Evolutionary conservation across 306 rosid species (phyloP).

Genomic region (Benincasa hispida): DNA sequence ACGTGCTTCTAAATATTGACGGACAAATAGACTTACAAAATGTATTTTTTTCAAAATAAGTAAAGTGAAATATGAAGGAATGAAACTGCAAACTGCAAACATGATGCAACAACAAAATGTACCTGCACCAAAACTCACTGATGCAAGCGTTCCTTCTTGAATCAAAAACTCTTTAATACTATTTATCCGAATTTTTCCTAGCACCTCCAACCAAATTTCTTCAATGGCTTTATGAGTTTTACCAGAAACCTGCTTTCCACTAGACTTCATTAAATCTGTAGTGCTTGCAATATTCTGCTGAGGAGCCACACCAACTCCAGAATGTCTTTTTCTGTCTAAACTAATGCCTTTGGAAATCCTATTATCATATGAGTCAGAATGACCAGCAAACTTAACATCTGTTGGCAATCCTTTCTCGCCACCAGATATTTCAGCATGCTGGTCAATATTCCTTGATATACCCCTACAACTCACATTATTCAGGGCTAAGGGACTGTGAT

Average conservation of each 20-base stretch:
- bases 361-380: constrained; percentile 24
- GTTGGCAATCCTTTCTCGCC: constrained; percentile 36
- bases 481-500: constrained; percentile 59
- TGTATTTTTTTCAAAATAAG: neutral
- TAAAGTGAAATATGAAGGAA: neutral
- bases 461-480: constrained; percentile 34
- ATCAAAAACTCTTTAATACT: constrained; percentile 64
- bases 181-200: constrained; percentile 52
- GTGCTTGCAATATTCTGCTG: constrained; percentile 28
- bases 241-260: constrained; percentile 34
- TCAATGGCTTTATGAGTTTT: constrained; percentile 40
- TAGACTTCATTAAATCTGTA: constrained; percentile 24
- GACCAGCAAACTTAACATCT: constrained; percentile 43
- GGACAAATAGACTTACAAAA: neutral
- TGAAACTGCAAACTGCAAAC: neutral
- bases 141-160: constrained; percentile 73
- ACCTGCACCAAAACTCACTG: constrained; percentile 90
- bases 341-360: constrained; percentile 26
- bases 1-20: neutral
- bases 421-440: constrained; percentile 32
- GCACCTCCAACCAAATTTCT: constrained; percentile 88
- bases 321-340: constrained; percentile 41
- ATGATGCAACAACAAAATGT: constrained; percentile 10
- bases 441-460: constrained; percentile 25
- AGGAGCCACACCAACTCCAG: constrained; percentile 32